These are phyloP conservation scores for Picochlorum sp. DNA, from an alignment of 139 green algal genomes.

Conservation along the genomic window DNA sequence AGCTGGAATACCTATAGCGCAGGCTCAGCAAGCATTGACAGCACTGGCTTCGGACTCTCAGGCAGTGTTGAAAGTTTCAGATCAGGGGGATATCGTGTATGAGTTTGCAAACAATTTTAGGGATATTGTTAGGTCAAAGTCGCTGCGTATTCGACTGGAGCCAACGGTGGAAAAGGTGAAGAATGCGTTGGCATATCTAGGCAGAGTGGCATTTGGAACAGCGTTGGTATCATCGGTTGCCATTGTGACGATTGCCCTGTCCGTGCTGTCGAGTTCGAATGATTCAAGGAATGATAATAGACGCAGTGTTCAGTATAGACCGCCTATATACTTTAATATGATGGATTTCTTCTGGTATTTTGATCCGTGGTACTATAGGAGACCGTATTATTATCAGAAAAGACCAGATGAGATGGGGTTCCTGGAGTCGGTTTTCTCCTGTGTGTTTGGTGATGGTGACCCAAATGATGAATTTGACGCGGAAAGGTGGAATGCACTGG, in stretches of 20 bases:
- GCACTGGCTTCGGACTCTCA: slow-evolving; percentile 23
- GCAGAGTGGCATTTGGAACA: slow-evolving; percentile 76
- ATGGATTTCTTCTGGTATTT: slow-evolving; percentile 24
- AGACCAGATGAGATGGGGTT: slow-evolving; percentile 52
- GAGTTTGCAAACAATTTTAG: slow-evolving; percentile 59
- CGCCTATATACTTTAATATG: slow-evolving; percentile 21
- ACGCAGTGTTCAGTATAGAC: neutral
- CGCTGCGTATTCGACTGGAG: slow-evolving; percentile 49
- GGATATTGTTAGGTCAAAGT: slow-evolving; percentile 42
- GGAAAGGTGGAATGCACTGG: slow-evolving; percentile 64
- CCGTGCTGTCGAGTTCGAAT: slow-evolving; percentile 21
- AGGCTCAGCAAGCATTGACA: slow-evolving; percentile 20
- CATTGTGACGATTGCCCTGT: slow-evolving; percentile 48
- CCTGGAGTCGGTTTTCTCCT: slow-evolving; percentile 83
- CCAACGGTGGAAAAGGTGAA: slow-evolving; percentile 35
- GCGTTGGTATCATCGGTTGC: slow-evolving; percentile 63
- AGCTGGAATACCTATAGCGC: slow-evolving; percentile 12
- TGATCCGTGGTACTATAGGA: slow-evolving; percentile 52
- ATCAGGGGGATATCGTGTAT: slow-evolving; percentile 83
- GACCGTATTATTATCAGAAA: neutral
- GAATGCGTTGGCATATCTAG: slow-evolving; percentile 38
- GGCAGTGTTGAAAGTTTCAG: slow-evolving; percentile 54
- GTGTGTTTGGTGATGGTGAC: slow-evolving; percentile 96
- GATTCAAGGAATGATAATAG: slow-evolving; percentile 2
- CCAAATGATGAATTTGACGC: slow-evolving; percentile 78